Conservation (phyloP, 1,139 yeast species). For the Lizanozyma gosingica region DNA sequence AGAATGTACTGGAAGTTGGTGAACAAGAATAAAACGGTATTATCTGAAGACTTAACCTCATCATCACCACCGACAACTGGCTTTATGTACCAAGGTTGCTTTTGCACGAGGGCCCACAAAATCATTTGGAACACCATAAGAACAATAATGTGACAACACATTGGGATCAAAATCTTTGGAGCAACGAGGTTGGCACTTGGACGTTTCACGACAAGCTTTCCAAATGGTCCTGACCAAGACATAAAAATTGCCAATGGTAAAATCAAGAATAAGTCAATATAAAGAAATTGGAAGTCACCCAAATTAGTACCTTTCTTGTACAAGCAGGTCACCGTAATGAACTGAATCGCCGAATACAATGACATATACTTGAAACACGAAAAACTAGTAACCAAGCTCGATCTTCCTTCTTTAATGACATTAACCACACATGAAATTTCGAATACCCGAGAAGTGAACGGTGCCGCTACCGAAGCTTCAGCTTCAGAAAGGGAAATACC, state of each 20-base stretch:
- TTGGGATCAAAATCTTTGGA: constrained; percentile 74
- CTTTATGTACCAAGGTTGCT: constrained; percentile 64
- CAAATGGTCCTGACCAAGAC: constrained; percentile 92
- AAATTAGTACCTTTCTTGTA: constrained; percentile 86
- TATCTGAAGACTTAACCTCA: constrained; percentile 80
- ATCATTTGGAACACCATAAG: constrained; percentile 56
- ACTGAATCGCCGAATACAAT: constrained; percentile 91
- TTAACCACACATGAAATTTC: constrained; percentile 89
- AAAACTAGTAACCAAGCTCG: constrained; percentile 88
- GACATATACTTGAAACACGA: constrained; percentile 98
- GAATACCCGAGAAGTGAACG: constrained; percentile 83
- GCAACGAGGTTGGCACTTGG: constrained; percentile 94
- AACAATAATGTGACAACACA: constrained; percentile 62
- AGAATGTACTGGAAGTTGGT: constrained; percentile 86
- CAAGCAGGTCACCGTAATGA: constrained; percentile 73
- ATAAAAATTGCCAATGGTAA: constrained; percentile 91
- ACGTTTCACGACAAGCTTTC: constrained; percentile 52
- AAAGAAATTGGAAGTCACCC: constrained; percentile 95
- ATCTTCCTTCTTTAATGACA: constrained; percentile 89
- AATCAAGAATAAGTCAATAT: constrained; percentile 84
- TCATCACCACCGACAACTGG: constrained; percentile 79
- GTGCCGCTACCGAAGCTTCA: constrained; percentile 98
- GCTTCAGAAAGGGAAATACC: constrained; percentile 95
- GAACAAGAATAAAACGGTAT: constrained; percentile 71
- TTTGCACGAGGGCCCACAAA: constrained; percentile 55